phyloP scores from a whole-genome alignment of 2,329 filamentous ascomycete species.

The Apiospora hydei region DNA sequence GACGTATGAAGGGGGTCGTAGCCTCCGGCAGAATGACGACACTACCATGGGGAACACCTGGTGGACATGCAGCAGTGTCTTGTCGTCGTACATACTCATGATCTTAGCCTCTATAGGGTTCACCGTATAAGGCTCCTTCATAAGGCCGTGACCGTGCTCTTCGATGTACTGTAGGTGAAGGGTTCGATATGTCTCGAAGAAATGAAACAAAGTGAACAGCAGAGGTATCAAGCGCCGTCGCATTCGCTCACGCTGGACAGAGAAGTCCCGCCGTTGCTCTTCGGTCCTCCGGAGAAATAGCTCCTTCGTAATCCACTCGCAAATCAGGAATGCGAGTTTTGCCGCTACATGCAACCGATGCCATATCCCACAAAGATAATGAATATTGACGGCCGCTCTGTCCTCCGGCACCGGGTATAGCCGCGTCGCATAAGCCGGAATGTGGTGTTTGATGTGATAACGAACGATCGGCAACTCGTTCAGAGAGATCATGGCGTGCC shows the following conservation, averaged over 20 bases:
- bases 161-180: slow-evolving; percentile 64
- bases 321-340: slow-evolving; percentile 68
- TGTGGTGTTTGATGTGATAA: slow-evolving; percentile 65
- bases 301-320: slow-evolving; percentile 70
- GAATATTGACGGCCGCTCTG: slow-evolving; percentile 56
- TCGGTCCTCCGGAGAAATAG: slow-evolving; percentile 68
- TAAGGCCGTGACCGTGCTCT: slow-evolving; percentile 60
- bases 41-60: slow-evolving; percentile 70
- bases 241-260: slow-evolving; percentile 69
- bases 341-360: slow-evolving; percentile 70
- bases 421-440: slow-evolving; percentile 66
- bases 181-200: slow-evolving; percentile 70
- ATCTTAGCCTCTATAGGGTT: slow-evolving; percentile 69
- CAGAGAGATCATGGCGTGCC: slow-evolving; percentile 65
- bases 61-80: slow-evolving; percentile 68
- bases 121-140: slow-evolving; percentile 61
- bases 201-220: slow-evolving; percentile 71
- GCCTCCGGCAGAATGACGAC: slow-evolving; percentile 67
- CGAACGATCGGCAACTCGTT: slow-evolving; percentile 69
- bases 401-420: slow-evolving; percentile 63
- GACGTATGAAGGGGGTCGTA: slow-evolving; percentile 70
- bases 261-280: slow-evolving; percentile 62
- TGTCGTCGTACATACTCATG: slow-evolving; percentile 70
- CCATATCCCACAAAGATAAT: slow-evolving; percentile 70
- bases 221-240: slow-evolving; percentile 68